Evolutionary conservation across 768 basidiomycete genomes (phyloP).

Genomic region (Rhodotorula graminis): DNA sequence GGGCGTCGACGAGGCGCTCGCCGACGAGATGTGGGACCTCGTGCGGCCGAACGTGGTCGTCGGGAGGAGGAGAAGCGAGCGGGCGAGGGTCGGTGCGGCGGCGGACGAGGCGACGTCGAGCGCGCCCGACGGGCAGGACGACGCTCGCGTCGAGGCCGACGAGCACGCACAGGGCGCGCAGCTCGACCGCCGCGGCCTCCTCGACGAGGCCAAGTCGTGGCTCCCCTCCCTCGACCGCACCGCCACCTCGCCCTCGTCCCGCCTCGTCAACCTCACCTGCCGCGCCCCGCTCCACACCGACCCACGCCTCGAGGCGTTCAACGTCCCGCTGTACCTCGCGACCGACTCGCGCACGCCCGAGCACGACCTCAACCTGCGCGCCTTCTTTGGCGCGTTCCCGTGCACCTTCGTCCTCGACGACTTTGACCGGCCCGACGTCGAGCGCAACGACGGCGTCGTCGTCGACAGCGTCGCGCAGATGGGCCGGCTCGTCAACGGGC

Average conservation of each 20-base stretch:
- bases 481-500: conserved; percentile 49
- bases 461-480: conserved; percentile 43
- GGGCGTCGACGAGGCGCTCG: conserved; percentile 3
- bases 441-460: conserved; percentile 23
- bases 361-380: conserved; percentile 50
- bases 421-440: conserved; percentile 46
- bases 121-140: neutral
- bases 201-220: conserved; percentile 1
- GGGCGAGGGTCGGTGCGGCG: neutral
- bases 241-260: neutral
- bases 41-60: conserved; percentile 50
- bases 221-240: neutral
- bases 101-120: neutral
- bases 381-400: conserved; percentile 58
- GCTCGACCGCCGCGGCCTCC: neutral
- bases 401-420: conserved; percentile 60
- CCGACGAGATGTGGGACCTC: conserved; percentile 44
- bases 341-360: conserved; percentile 56
- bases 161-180: neutral
- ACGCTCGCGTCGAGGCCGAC: neutral
- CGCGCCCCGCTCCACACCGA: conserved; percentile 46
- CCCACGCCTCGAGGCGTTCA: conserved; percentile 49
- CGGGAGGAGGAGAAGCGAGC: neutral
- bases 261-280: conserved; percentile 30
- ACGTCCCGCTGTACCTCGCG: conserved; percentile 61